Evolutionary conservation across 805 yeast genomes (phyloP), one percentile per base, ranked within the genome.

Genomic region (Metschnikowia corniflorae): DNA sequence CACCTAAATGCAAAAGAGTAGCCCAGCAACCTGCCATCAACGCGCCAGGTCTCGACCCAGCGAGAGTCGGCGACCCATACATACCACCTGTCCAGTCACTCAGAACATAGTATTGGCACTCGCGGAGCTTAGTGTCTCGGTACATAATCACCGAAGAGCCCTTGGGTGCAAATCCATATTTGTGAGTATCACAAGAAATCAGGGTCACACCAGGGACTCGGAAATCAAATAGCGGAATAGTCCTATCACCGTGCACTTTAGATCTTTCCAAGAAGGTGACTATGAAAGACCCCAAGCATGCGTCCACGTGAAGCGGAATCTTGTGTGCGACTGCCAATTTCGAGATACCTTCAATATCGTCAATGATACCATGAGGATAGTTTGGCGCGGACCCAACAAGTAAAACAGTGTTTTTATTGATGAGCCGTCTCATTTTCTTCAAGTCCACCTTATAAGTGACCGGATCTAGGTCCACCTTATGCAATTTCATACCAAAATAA

Each of bases 1-100:
- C 78, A 26, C 98, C 98, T 38, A 89, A 70, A 44, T 73, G 71
- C 29, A 91, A 63, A 73, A 91, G 64, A 0, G 97, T 88, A 0
- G 96, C 94, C 97, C 97, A 93, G 59, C 97, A 89, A 0, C 97
- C 97, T n/a, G 84, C 97, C 72, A 88, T 84, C 23, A 91, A 68
- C 0, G 97, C 97, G 31, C 98, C 98, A 0, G 97, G 97, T 46
- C 97, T 75, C 8, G 96, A 86, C 2, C 98, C 98, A 0, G 97
- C 97, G 33, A 93, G 65, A 0, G 97, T 93, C 2, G 97, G 97
- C 0, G 96, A 86, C 0, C 97, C 98, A 55, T 91, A 91, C 49
- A 91, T 68, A 0, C 98, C 98, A 21, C 98, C 98, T 4, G 80
- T 69, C 98, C 98, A 91, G 43, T 81, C 86, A 1, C 86, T 68